Evolutionary conservation across 257 asterid genomes (phyloP), one percentile per base, ranked within the genome.

Genomic region (Capsicum pubescens): DNA sequence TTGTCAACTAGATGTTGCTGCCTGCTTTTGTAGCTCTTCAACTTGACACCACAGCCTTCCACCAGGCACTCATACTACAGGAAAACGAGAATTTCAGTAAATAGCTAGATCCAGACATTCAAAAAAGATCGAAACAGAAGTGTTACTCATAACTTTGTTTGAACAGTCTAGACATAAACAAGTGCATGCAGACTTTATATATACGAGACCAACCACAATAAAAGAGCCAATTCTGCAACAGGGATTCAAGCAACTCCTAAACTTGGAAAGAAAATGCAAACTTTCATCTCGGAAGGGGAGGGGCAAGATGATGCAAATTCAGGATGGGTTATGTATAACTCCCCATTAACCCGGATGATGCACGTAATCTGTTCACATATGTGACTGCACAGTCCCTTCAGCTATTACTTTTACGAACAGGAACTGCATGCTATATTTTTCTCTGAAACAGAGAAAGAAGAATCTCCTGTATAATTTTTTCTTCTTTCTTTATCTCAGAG

Each of bases 1-100:
- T 93, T 94, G 91, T 96, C 98, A 9, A 93, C 85, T 74, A 96
- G 91, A 88, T 96, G 99, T 56, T 94, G 98, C 83, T 93, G 97
- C 87, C 99, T 90, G 90, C 90, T 91, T 91, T 94, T 94, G 91
- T 94, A 93, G 90, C 91, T 91, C 90, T 92, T 96, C 89, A 96
- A 90, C 89, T 92, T 94, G 72, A 83, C 89, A 81, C 89, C 95
- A 81, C 99, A 96, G 84, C 97, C 97, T 92, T 96, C 98, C 67
- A 96, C 99, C 42, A 94, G 98, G 91, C 99, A 96, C 88, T 93
- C 98, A 63, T 91, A 96, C 99, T 96, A 82, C 71, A 85, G 26
- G 55, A 83, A 85, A 36, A 79, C n/a, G 5, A 26, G 54, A 59
- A 17, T 48, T 55, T 21, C 55, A 50, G n/a, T 57, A 79, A 80